A percentile compares a stretch with the other conserved stretches of the same genome.
Evolutionary conservation across 371 early-diverging fungal species (phyloP).

Genomic region (Smittium culicis): DNA sequence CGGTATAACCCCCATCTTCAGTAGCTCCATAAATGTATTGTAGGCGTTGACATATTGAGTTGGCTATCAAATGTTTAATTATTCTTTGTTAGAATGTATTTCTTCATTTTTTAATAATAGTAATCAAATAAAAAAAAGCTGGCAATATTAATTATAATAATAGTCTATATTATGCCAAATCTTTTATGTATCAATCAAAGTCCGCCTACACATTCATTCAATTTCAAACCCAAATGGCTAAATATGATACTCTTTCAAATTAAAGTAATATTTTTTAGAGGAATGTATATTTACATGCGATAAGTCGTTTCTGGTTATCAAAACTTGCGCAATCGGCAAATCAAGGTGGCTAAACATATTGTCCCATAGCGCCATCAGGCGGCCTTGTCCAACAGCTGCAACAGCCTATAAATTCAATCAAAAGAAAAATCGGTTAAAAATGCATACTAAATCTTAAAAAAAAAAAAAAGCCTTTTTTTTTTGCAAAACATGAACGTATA

Average conservation of each 20-base stretch:
- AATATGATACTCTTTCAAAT: too few species aligned
- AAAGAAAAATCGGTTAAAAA: background rate
- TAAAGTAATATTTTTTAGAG: constrained; percentile 13
- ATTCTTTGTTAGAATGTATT: too few species aligned
- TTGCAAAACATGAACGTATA: background rate
- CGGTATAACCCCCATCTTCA: constrained; percentile 79
- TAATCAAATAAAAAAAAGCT: too few species aligned
- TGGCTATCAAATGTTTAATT: constrained; percentile 53
- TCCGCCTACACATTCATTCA: too few species aligned
- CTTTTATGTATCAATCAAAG: too few species aligned
- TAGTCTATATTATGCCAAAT: too few species aligned
- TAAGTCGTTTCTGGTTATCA: constrained; percentile 77
- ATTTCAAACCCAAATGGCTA: too few species aligned
- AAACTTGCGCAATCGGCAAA: constrained; percentile 81
- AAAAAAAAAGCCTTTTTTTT: constrained; percentile 13
- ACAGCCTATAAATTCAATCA: constrained; percentile 48
- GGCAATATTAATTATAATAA: too few species aligned
- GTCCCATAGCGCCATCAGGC: constrained; percentile 88
- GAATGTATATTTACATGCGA: constrained; percentile 85
- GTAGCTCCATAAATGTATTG: constrained; percentile 74
- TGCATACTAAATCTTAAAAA: too few species aligned
- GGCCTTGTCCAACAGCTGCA: constrained; percentile 90
- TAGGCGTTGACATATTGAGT: constrained; percentile 89
- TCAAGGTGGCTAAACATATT: constrained; percentile 80
- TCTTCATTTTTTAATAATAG: too few species aligned